phyloP scores from a whole-genome alignment of 352 stramenopile species.

The Phytophthora podocarpi region DNA sequence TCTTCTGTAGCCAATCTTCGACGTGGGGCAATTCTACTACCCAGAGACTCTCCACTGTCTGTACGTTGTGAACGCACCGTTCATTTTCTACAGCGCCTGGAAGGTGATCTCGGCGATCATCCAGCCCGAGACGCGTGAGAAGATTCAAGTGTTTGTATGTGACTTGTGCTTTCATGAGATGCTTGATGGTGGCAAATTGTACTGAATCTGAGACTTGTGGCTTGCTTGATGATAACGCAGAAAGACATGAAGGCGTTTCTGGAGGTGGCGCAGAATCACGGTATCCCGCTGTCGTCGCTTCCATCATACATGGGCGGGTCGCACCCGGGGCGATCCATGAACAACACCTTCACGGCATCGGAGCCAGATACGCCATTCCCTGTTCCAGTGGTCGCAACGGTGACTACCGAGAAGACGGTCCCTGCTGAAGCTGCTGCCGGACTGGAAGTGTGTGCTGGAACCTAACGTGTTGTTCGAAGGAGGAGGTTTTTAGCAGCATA shows the following conservation, averaged over 20 bases:
- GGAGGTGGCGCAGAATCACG: constrained; percentile 59
- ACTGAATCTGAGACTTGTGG: not conserved
- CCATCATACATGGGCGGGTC: constrained; percentile 65
- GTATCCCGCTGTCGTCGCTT: constrained; percentile 62
- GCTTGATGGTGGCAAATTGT: not conserved
- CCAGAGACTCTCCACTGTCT: constrained; percentile 80
- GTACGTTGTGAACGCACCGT: constrained; percentile 83
- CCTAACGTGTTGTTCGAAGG: no score
- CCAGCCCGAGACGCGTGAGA: constrained; percentile 76
- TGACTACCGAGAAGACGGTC: constrained; percentile 2
- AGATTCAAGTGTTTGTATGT: constrained; percentile 84
- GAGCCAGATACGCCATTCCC: constrained; percentile 59
- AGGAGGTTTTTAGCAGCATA: no score
- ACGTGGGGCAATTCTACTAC: constrained; percentile 80
- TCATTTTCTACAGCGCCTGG: constrained; percentile 85
- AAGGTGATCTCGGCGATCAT: constrained; percentile 79
- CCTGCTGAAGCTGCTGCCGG: constrained; percentile 9
- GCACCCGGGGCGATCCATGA: constrained; percentile 59
- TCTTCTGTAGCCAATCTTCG: constrained; percentile 71
- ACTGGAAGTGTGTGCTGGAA: constrained; percentile 22
- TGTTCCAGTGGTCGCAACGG: constrained; percentile 16
- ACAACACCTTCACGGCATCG: constrained; percentile 73
- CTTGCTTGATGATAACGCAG: constrained; percentile 20
- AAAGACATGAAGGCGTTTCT: constrained; percentile 70
- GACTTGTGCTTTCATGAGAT: not conserved